phyloP scores from a whole-genome alignment of 2,329 filamentous ascomycete genomes.

The Lasiodiplodia sp. region DNA sequence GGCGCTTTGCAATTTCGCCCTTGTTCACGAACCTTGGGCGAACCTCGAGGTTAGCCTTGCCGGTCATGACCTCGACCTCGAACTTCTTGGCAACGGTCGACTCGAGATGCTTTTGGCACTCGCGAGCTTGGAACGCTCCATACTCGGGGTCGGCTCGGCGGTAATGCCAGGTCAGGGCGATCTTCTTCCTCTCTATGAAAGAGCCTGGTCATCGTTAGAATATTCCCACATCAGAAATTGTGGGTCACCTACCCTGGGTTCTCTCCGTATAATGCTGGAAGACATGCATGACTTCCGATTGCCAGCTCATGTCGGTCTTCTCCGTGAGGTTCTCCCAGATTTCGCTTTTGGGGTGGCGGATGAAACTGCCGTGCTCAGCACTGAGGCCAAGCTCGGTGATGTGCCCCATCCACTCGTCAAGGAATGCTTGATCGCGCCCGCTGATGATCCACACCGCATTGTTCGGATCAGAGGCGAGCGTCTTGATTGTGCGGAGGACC shows the following conservation, averaged over 20 bases:
- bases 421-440: constrained; percentile 89
- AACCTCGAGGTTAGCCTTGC: constrained; percentile 96
- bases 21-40: constrained; percentile 98
- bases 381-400: constrained; percentile 90
- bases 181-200: constrained; percentile 93
- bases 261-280: constrained; percentile 90
- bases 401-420: constrained; percentile 91
- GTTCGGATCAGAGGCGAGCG: constrained; percentile 77
- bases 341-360: constrained; percentile 77
- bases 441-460: constrained; percentile 99
- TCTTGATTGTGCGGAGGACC: constrained; percentile 79
- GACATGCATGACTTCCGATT: constrained; percentile 79
- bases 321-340: constrained; percentile 91
- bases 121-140: constrained; percentile 77
- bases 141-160: constrained; percentile 87
- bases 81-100: constrained; percentile 76
- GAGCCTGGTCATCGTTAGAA: constrained; percentile 63
- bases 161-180: constrained; percentile 97
- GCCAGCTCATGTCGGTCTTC: constrained; percentile 90
- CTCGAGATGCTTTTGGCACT: constrained; percentile 84
- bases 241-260: constrained; percentile 71
- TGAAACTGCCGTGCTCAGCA: constrained; percentile 96
- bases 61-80: constrained; percentile 95
- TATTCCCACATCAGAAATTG: background rate
- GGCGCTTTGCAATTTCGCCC: constrained; percentile 87